Conservation (phyloP, 2,329 filamentous ascomycete species). For the Incumbomyces lentus region DNA sequence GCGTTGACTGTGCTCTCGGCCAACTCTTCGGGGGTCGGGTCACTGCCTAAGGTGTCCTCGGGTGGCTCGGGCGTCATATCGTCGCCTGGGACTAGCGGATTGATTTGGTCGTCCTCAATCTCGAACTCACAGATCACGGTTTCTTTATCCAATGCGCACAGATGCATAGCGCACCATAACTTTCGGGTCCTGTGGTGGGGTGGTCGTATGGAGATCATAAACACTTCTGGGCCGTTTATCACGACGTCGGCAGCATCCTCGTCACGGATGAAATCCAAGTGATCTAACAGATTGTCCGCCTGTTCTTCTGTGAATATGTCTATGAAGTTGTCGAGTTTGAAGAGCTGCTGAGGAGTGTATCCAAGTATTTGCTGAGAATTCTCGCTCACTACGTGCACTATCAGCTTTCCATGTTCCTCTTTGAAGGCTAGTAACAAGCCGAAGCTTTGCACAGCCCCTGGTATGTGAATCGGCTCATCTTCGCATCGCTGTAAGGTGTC, state of each 20-base stretch:
- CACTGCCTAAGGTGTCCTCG: slow-evolving; percentile 62
- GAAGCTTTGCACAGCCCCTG: slow-evolving; percentile 71
- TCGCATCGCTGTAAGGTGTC: slow-evolving; percentile 68
- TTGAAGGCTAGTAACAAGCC: slow-evolving; percentile 65
- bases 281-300: slow-evolving; percentile 70
- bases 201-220: slow-evolving; percentile 62
- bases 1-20: slow-evolving; percentile 63
- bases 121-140: slow-evolving; percentile 83
- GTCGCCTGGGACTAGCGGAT: slow-evolving; percentile 56
- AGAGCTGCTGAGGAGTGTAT: slow-evolving; percentile 65
- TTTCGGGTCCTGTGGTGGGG: slow-evolving; percentile 50
- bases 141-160: slow-evolving; percentile 56
- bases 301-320: slow-evolving; percentile 78
- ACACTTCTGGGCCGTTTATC: slow-evolving; percentile 73
- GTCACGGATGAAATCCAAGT: slow-evolving; percentile 78
- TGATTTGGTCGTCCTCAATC: slow-evolving; percentile 61
- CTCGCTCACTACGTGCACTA: slow-evolving; percentile 67
- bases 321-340: slow-evolving; percentile 64
- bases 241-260: slow-evolving; percentile 62
- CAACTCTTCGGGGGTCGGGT: slow-evolving; percentile 64
- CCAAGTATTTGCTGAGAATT: slow-evolving; percentile 68
- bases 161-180: slow-evolving; percentile 80
- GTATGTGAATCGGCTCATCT: slow-evolving; percentile 82
- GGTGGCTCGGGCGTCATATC: slow-evolving; percentile 53
- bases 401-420: slow-evolving; percentile 60